phyloP scores from a whole-genome alignment of 2,329 filamentous ascomycete species.

The Xylariaceae sp. region DNA sequence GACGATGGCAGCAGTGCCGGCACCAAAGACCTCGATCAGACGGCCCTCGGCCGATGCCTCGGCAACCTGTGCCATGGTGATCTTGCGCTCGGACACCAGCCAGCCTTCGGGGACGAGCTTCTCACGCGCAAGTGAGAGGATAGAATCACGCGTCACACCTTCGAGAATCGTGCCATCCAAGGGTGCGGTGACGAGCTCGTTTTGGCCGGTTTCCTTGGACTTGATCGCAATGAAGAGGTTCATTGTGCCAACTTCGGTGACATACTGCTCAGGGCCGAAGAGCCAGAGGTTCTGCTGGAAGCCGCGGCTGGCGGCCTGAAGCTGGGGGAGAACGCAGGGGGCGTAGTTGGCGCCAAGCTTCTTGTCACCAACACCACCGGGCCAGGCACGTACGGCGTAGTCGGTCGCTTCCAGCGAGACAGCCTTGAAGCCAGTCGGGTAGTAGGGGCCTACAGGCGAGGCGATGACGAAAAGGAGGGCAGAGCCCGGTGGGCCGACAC shows the following conservation, averaged over 20 bases:
- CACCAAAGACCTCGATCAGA: slow-evolving; percentile 86
- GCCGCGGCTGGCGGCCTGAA: slow-evolving; percentile 81
- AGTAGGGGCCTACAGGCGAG: slow-evolving; percentile 94
- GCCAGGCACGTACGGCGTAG: slow-evolving; percentile 96
- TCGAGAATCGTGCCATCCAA: slow-evolving; percentile 95
- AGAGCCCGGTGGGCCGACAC: slow-evolving; percentile 85
- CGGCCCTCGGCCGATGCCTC: slow-evolving; percentile 79
- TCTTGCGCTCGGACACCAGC: slow-evolving; percentile 83
- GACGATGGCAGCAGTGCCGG: slow-evolving; percentile 91
- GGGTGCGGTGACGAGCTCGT: slow-evolving; percentile 90
- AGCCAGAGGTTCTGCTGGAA: slow-evolving; percentile 99
- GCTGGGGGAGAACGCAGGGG: slow-evolving; percentile 96
- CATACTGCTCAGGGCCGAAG: slow-evolving; percentile 89
- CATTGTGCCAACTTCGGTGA: slow-evolving; percentile 98
- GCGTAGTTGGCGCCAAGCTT: slow-evolving; percentile 99
- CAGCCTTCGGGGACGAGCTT: slow-evolving; percentile 79
- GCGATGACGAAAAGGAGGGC: slow-evolving; percentile 94
- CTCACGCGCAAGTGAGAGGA: slow-evolving; percentile 81
- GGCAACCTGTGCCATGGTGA: slow-evolving; percentile 80
- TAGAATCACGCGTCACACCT: slow-evolving; percentile 88
- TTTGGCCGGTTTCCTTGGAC: slow-evolving; percentile 81
- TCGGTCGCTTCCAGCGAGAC: slow-evolving; percentile 92
- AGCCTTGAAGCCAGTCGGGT: slow-evolving; percentile 97
- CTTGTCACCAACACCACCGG: slow-evolving; percentile 94
- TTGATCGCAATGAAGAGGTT: slow-evolving; percentile 88